These are phyloP conservation scores for Monascus ruber DNA, from an alignment of 2,329 filamentous ascomycete genomes.

Conservation along the genomic window DNA sequence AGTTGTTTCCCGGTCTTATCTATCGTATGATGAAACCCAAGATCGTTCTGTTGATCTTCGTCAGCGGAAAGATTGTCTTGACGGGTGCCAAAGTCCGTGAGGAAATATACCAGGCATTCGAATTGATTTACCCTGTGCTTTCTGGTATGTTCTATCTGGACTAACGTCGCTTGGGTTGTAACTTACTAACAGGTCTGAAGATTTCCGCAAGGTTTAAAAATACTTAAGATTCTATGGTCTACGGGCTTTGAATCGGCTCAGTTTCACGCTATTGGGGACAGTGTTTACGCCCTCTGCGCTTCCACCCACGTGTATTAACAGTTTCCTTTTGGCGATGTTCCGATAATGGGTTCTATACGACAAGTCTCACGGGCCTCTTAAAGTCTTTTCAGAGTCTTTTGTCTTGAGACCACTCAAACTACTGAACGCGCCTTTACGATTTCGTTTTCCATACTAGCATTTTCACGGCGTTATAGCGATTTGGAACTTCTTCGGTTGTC, in stretches of 20 bases:
- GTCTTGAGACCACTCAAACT: too few relatives aligned
- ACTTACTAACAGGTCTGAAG: constrained; percentile 26
- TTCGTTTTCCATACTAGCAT: constrained; percentile 26
- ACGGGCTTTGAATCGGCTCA: constrained; percentile 1
- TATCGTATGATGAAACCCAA: constrained; percentile 99
- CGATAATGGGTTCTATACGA: constrained; percentile 4
- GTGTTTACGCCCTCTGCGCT: too few relatives aligned
- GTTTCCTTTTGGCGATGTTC: constrained; percentile 10
- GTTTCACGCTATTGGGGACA: too few relatives aligned
- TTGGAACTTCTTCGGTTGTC: constrained; percentile 15
- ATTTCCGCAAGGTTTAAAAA: constrained; percentile 51
- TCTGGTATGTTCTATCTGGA: constrained; percentile 49
- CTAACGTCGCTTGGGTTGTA: not conserved
- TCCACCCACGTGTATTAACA: constrained; percentile 16
- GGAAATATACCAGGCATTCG: constrained; percentile 94
- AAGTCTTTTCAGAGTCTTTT: too few relatives aligned
- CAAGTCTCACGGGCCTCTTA: too few relatives aligned
- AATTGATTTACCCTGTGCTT: constrained; percentile 93
- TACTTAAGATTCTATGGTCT: too few relatives aligned
- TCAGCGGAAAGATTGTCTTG: constrained; percentile 94
- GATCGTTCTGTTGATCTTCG: constrained; percentile 95
- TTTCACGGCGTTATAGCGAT: constrained; percentile 35
- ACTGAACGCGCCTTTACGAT: too few relatives aligned
- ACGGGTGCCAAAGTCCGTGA: constrained; percentile 96
- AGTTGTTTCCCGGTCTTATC: constrained; percentile 96